Evolutionary conservation across 371 early-diverging fungal species (phyloP).

Genomic region (Mortierella sp.): DNA sequence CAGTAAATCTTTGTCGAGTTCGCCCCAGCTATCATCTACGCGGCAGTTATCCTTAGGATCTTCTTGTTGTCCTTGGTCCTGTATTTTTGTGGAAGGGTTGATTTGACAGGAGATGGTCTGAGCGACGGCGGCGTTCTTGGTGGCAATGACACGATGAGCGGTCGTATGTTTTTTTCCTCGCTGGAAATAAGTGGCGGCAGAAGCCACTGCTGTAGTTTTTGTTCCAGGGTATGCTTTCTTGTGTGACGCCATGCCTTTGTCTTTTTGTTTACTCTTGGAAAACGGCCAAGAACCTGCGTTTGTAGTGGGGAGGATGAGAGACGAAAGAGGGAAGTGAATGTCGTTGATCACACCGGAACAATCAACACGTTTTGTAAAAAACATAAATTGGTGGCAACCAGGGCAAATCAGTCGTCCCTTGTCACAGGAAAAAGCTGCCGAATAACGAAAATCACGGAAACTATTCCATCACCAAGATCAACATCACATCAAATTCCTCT

Average conservation of each 20-base stretch:
- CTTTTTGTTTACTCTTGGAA: too few species aligned
- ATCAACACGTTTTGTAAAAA: too few species aligned
- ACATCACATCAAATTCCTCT: too few species aligned
- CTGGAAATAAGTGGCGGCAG: constrained; percentile 22
- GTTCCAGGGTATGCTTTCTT: background rate
- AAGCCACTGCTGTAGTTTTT: background rate
- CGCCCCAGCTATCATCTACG: background rate
- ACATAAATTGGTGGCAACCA: too few species aligned
- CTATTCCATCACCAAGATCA: too few species aligned
- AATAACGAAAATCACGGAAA: too few species aligned
- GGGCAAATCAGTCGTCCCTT: too few species aligned
- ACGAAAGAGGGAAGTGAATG: too few species aligned
- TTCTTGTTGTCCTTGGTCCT: background rate
- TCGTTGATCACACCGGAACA: too few species aligned
- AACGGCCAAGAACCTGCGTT: too few species aligned
- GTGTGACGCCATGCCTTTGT: constrained; percentile 15
- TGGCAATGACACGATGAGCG: constrained; percentile 6
- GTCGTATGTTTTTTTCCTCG: constrained; percentile 29
- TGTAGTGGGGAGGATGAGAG: too few species aligned
- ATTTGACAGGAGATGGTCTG: background rate
- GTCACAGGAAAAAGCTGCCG: too few species aligned
- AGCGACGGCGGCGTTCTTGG: constrained; percentile 6
- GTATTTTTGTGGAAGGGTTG: background rate
- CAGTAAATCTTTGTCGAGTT: background rate
- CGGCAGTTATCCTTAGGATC: background rate